Evolutionary conservation across 352 stramenopile species (phyloP), one percentile per base, ranked within the genome.

Genomic region (Hyaloperonospora arabidopsidis): DNA sequence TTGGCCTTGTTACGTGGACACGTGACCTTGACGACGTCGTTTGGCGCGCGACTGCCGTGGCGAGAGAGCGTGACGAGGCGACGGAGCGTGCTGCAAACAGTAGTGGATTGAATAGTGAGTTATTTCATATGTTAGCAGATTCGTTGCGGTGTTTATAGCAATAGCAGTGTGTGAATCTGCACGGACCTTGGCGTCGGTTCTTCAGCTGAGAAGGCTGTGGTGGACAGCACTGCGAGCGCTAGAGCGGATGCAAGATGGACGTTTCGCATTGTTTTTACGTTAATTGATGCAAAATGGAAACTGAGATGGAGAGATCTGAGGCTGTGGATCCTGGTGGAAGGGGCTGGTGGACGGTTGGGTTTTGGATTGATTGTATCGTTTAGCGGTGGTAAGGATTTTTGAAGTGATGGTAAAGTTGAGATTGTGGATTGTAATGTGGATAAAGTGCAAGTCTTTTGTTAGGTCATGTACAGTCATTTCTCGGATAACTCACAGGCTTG

Each of bases 31-130:
- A 79, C 69, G 13, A 89, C 69, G 22, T 68, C 66, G 52, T 93
- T 93, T 0, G 84, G 84, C 19, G 80, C 80, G 21, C 84, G 84
- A 47, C 79, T 93, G 43, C 83, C 82, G 49, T 93, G 79, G 54
- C 82, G 74, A 44, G 78, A 88, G 29, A 93, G 68, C 61, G 79
- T 88, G 57, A 91, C 70, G 2, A 91, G 65, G 12, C 82, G 79
- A 10, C 77, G 81, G 34, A 93, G 69, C 39, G 87, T 66, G 61
- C 81, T 90, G 40, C n/a, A 25, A 29, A 7, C 25, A 29, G 25
- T 7, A 29, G 25, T 7, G 3, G 7, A 29, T 29, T 3, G 25
- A 29, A 8, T 7, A 29, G 25, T 7, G 25, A 3, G 7, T 8
- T 7, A 29, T 3, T 3, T 29, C 7, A 7, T 29, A 29, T 7